Evolutionary conservation across 2,329 filamentous ascomycete genomes (phyloP), one percentile per base, ranked within the genome.

Genomic region (Botrytis fabae): DNA sequence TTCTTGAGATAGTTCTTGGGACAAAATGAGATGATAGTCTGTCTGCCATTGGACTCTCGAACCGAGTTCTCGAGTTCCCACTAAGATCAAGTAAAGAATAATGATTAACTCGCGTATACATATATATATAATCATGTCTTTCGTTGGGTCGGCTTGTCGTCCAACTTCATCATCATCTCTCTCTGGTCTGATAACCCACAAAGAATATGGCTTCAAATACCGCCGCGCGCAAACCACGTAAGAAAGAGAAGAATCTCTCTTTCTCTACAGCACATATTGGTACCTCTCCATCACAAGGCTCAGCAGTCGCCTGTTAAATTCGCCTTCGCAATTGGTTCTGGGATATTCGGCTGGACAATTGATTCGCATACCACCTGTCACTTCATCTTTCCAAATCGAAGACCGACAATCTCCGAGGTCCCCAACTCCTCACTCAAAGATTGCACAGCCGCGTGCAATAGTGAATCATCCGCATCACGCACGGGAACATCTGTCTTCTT

Each of bases 261-360:
- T 57, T 68, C 6, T 68, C 65, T 2, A 57, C 65, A 0, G n/a
- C n/a, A 7, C 25, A 44, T 16, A 57, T 32, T 14, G n/a, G 35
- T 1, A 42, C 48, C 10, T 42, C 48, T 14, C 18, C 10, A 57
- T 68, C 65, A 16, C 65, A 32, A 57, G 48, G 48, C 8, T 57
- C 28, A 3, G 48, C 35, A 16, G 10, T 16, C 38, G 32, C 38
- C 35, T 48, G 6, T 10, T 57, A 5, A 42, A n/a, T 25, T 68
- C 65, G 1, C 48, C 65, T 57, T 68, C 65, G n/a, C 65, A 32
- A 68, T 68, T 68, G 32, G 48, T 57, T 2, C 12, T 68, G 28
- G 65, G 65, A 25, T 68, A 42, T 51, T 32, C 35, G 8, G 38
- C 35, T 4, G 46, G 65, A 8, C 54, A 57, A 16, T 68, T 68